phyloP scores from a whole-genome alignment of 331 rosid genomes.

The Telfairia occidentalis region DNA sequence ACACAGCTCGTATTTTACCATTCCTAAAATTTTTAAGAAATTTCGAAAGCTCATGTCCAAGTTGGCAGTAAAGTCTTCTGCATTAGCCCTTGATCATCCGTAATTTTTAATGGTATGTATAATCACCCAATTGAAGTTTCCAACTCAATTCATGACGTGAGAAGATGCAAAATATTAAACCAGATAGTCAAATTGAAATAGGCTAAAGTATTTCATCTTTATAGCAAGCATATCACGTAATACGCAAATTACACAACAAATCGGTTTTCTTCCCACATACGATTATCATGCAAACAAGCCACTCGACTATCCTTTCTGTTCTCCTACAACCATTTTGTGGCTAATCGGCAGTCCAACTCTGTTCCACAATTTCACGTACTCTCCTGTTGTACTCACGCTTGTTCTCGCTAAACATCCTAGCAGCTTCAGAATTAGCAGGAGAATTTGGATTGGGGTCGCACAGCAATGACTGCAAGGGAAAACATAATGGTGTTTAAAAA shows the following conservation, averaged over 20 bases:
- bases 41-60: background rate
- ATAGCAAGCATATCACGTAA: constrained; percentile 34
- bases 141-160: background rate
- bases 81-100: background rate
- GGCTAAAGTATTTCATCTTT: constrained; percentile 3
- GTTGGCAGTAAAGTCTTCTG: background rate
- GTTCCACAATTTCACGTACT: constrained; percentile 90
- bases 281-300: constrained; percentile 35
- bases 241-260: constrained; percentile 26
- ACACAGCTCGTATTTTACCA: constrained; percentile 18
- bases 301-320: constrained; percentile 25
- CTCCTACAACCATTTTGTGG: constrained; percentile 14
- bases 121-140: background rate
- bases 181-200: constrained; percentile 7
- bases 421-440: constrained; percentile 97
- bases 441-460: constrained; percentile 97
- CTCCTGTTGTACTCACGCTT: constrained; percentile 90
- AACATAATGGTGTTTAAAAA: no score
- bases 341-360: constrained; percentile 99
- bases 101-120: background rate
- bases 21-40: background rate
- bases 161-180: background rate
- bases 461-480: constrained; percentile 72
- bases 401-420: constrained; percentile 88
- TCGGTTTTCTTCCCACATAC: constrained; percentile 13